Evolutionary conservation across 768 basidiomycete genomes (phyloP).

Genomic region (Russula griseocarnosa): DNA sequence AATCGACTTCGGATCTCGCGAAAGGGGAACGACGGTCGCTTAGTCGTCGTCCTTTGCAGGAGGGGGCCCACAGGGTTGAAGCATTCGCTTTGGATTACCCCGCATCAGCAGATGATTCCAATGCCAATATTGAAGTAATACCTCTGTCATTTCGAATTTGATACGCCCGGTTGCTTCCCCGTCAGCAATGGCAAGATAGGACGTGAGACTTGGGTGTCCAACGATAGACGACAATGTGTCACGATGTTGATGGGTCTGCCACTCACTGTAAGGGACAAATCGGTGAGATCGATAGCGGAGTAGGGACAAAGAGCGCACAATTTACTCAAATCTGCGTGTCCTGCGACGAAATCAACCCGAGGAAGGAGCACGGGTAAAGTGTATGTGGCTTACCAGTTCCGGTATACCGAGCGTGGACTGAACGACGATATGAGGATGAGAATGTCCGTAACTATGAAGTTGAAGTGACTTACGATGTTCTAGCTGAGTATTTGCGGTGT

Average conservation of each 20-base stretch:
- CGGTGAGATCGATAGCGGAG: conserved; percentile 18
- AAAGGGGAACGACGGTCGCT: neutral
- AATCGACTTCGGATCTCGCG: neutral
- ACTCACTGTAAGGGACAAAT: conserved; percentile 59
- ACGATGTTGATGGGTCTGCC: conserved; percentile 96
- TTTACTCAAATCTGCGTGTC: conserved; percentile 95
- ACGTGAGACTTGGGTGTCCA: conserved; percentile 81
- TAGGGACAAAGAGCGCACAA: conserved; percentile 52
- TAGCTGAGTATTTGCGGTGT: conserved; percentile 93
- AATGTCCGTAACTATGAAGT: conserved; percentile 11
- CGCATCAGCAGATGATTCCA: neutral
- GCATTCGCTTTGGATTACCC: conserved; percentile 41
- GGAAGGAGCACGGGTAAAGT: neutral
- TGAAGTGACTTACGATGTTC: conserved; percentile 74
- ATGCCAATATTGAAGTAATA: conserved; percentile 34
- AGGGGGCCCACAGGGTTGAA: conserved; percentile 55
- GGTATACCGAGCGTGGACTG: conserved; percentile 94
- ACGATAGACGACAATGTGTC: conserved; percentile 93
- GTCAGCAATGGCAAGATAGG: conserved; percentile 89
- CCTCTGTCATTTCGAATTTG: conserved; percentile 96
- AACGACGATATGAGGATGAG: conserved; percentile 27
- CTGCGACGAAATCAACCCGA: conserved; percentile 39
- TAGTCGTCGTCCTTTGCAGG: conserved; percentile 74
- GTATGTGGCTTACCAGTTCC: conserved; percentile 72
- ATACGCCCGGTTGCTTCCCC: conserved; percentile 86